phyloP scores from a whole-genome alignment of 768 basidiomycete genomes.

The Paxillus involutus region DNA sequence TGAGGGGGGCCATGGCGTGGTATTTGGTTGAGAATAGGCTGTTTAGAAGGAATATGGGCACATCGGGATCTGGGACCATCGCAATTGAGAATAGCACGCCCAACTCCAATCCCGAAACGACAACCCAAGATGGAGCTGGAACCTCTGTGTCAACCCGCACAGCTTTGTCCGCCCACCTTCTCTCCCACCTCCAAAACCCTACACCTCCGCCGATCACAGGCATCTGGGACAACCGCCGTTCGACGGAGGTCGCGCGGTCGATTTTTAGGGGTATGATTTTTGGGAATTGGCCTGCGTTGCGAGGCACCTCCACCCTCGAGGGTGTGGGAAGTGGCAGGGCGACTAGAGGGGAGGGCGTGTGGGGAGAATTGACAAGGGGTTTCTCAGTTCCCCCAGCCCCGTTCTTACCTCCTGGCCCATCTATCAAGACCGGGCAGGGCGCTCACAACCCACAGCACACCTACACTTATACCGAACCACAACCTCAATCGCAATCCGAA shows the following conservation, averaged over 20 bases:
- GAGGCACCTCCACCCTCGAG: slow-evolving; percentile 9
- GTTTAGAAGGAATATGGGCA: slow-evolving; percentile 7
- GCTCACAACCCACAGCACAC: too few species aligned
- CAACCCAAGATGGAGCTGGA: background rate
- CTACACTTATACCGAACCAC: too few species aligned
- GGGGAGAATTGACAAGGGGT: background rate
- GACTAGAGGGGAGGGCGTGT: slow-evolving; percentile 12
- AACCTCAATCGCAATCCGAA: too few species aligned
- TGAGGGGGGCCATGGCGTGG: slow-evolving; percentile 45
- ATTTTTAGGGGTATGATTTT: slow-evolving; percentile 59
- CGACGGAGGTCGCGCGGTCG: slow-evolving; percentile 47
- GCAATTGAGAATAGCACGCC: background rate
- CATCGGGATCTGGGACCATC: background rate
- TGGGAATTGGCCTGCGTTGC: slow-evolving; percentile 52
- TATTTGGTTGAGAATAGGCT: slow-evolving; percentile 20
- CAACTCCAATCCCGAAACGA: background rate
- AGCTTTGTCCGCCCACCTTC: slow-evolving; percentile 7
- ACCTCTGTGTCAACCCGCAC: slow-evolving; percentile 2
- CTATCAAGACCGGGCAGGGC: too few species aligned
- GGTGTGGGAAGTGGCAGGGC: slow-evolving; percentile 14
- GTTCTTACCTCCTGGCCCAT: too few species aligned
- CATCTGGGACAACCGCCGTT: slow-evolving; percentile 45
- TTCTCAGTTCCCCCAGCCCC: too few species aligned
- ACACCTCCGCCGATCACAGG: slow-evolving; percentile 32
- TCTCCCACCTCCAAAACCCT: slow-evolving; percentile 16